Evolutionary conservation across 192 early-diverging fungal genomes (phyloP).

Genomic region (Linnemannia hyalina): DNA sequence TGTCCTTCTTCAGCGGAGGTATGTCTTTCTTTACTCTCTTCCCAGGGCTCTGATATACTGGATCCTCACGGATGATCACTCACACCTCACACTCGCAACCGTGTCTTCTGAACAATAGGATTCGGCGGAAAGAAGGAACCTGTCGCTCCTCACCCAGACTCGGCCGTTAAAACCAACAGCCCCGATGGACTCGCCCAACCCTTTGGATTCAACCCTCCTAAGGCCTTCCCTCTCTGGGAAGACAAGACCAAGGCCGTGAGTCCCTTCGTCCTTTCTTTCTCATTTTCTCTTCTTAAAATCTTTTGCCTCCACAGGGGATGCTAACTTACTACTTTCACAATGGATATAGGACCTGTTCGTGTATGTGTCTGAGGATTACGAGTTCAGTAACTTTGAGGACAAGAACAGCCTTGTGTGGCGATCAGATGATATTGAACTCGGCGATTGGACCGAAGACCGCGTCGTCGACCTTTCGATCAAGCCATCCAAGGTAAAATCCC

Average conservation of each 20-base stretch:
- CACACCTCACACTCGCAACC: neutral
- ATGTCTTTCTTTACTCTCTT: neutral
- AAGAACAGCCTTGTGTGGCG: conserved; percentile 56
- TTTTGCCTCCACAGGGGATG: neutral
- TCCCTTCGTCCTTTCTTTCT: too few relatives aligned
- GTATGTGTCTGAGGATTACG: conserved; percentile 60
- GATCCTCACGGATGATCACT: neutral
- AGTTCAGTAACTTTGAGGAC: conserved; percentile 61
- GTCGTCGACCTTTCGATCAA: conserved; percentile 59
- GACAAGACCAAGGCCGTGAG: conserved; percentile 32
- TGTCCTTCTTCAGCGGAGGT: conserved; percentile 37
- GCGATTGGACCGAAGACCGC: conserved; percentile 58
- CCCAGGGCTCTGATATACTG: too few relatives aligned
- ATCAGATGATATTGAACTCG: conserved; percentile 55
- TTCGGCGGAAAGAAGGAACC: conserved; percentile 25
- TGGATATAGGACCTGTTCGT: conserved; percentile 59
- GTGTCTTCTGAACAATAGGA: neutral
- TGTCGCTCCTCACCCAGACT: conserved; percentile 16
- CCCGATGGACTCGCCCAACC: conserved; percentile 25
- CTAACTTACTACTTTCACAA: neutral
- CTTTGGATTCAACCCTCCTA: conserved; percentile 8
- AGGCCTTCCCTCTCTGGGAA: conserved; percentile 42
- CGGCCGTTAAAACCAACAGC: conserved; percentile 4
- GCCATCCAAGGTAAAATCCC: conserved; percentile 56
- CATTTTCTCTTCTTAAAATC: too few relatives aligned